A percentile compares a stretch with the other conserved stretches of the same genome.
Conservation (phyloP, 805 yeast species). For the Clavispora santaluciae region DNA sequence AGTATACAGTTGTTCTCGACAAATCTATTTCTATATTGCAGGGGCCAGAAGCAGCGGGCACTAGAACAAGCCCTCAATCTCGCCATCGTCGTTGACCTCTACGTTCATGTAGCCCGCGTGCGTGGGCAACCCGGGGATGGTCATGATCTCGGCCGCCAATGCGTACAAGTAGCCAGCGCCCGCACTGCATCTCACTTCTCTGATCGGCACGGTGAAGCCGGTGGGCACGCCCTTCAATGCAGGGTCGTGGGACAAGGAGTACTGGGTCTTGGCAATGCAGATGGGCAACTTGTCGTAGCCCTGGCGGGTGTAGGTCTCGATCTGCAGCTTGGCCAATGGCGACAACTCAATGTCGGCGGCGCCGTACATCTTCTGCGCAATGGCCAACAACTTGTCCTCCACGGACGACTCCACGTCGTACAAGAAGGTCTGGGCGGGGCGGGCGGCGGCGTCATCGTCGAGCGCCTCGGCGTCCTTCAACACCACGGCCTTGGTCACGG, state of each 20-base stretch:
- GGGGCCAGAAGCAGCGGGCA: too few relatives aligned
- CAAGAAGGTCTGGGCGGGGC: constrained; percentile 43
- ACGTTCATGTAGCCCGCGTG: constrained; percentile 96
- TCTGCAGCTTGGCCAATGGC: constrained; percentile 75
- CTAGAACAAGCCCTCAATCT: constrained; percentile 87
- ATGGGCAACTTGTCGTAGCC: constrained; percentile 90
- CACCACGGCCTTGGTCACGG: constrained; percentile 69
- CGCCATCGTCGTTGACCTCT: constrained; percentile 85
- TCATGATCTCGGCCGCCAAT: constrained; percentile 93
- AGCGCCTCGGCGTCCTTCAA: constrained; percentile 22
- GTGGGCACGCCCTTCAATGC: constrained; percentile 90
- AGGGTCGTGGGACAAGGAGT: constrained; percentile 93
- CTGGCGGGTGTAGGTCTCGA: constrained; percentile 75
- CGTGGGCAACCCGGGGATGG: constrained; percentile 96
- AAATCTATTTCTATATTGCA: too few relatives aligned
- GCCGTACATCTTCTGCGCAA: constrained; percentile 90
- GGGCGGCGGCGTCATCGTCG: constrained; percentile 5
- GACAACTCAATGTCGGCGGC: constrained; percentile 79
- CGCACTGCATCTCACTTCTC: constrained; percentile 89
- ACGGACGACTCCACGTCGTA: constrained; percentile 70
- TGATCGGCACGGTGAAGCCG: constrained; percentile 88
- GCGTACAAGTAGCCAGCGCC: constrained; percentile 98
- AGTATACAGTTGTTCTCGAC: too few relatives aligned
- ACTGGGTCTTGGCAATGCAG: constrained; percentile 97
- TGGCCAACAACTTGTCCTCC: constrained; percentile 71